Evolutionary conservation across 2,329 filamentous ascomycete genomes (phyloP).

Genomic region (Pseudogymnoascus sp.): DNA sequence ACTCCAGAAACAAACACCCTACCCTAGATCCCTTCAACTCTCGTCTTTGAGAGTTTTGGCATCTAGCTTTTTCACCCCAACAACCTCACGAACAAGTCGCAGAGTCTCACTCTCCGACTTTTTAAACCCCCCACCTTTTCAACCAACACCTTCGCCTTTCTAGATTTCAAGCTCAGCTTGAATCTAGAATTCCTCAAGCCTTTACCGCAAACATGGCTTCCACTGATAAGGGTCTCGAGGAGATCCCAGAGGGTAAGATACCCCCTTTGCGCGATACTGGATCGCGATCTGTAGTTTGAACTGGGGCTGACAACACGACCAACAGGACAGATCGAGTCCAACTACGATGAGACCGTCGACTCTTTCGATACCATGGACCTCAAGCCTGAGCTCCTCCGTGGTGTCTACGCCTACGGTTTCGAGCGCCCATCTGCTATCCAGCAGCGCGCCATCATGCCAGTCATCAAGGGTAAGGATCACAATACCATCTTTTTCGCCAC

Average conservation of each 20-base stretch:
- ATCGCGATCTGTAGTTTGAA: background rate
- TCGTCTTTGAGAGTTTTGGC: slow-evolving; percentile 39
- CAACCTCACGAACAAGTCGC: slow-evolving; percentile 20
- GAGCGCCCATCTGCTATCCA: slow-evolving; percentile 99
- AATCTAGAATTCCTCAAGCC: slow-evolving; percentile 53
- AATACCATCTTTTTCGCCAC: slow-evolving; percentile 1
- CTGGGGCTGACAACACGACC: slow-evolving; percentile 19
- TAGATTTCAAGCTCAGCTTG: slow-evolving; percentile 75
- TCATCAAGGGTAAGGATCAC: slow-evolving; percentile 82
- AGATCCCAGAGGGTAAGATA: slow-evolving; percentile 85
- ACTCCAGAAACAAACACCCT: background rate
- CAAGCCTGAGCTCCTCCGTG: slow-evolving; percentile 94
- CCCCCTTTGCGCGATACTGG: background rate
- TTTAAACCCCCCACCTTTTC: slow-evolving; percentile 21
- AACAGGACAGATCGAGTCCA: slow-evolving; percentile 97
- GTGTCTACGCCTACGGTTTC: slow-evolving; percentile 99
- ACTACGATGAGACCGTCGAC: slow-evolving; percentile 99
- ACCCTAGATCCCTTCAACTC: slow-evolving; percentile 29
- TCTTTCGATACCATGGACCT: slow-evolving; percentile 98
- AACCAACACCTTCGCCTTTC: slow-evolving; percentile 30
- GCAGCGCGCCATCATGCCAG: slow-evolving; percentile 99
- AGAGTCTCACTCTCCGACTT: slow-evolving; percentile 28
- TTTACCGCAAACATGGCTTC: slow-evolving; percentile 85
- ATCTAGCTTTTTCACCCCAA: slow-evolving; percentile 39
- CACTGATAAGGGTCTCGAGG: slow-evolving; percentile 93